Conservation (phyloP, 805 yeast genomes). For the Schizosaccharomyces japonicus region DNA sequence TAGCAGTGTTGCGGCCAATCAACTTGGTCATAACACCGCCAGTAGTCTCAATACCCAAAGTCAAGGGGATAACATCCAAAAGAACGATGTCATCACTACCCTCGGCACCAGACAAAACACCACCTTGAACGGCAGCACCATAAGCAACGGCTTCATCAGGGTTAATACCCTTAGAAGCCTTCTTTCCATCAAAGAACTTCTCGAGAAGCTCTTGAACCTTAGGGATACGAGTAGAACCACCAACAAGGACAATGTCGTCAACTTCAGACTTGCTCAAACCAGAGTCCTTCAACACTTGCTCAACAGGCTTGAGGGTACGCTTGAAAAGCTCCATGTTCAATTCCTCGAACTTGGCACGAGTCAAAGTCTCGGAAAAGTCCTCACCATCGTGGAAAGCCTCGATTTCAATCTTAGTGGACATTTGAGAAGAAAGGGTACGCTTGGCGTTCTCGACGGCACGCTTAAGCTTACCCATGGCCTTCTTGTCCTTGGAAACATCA, state of each 20-base stretch:
- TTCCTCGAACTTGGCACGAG: constrained; percentile 96
- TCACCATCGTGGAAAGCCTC: constrained; percentile 86
- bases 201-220: constrained; percentile 86
- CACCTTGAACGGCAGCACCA: constrained; percentile 99
- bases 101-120: constrained; percentile 86
- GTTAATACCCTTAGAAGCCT: constrained; percentile 89
- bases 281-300: constrained; percentile 82
- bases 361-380: constrained; percentile 82
- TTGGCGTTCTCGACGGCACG: constrained; percentile 96
- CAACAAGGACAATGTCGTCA: constrained; percentile 88
- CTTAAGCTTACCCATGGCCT: constrained; percentile 80
- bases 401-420: constrained; percentile 86
- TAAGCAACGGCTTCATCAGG: constrained; percentile 99
- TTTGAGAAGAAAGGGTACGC: constrained; percentile 84
- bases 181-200: constrained; percentile 76
- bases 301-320: constrained; percentile 87
- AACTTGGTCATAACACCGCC: constrained; percentile 98
- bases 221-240: constrained; percentile 98
- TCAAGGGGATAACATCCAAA: constrained; percentile 91
- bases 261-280: constrained; percentile 68
- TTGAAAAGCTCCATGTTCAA: constrained; percentile 78
- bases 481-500: constrained; percentile 57
- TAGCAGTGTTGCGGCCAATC: constrained; percentile 93
- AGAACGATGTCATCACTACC: constrained; percentile 77
- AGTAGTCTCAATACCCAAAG: constrained; percentile 94